Base-by-base conservation (phyloP, 208 protist genomes). In the Trypanosoma boissoni region DNA sequence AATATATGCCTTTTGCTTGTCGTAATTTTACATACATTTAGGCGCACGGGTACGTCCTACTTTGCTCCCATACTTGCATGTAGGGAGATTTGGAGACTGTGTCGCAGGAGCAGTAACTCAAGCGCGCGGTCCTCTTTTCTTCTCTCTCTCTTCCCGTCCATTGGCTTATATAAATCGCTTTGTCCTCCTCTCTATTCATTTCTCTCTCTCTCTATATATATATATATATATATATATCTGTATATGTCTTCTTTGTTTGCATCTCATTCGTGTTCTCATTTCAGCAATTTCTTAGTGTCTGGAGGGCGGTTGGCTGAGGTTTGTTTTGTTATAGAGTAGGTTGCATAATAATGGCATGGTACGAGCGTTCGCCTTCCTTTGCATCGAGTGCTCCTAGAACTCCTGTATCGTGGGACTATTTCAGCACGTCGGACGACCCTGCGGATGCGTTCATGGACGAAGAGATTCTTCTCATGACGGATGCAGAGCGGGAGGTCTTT, bases 401-500 rank as follows among this genome's bases (percentile, higher is more conserved):
- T 46, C 20, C 31, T 23, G 31, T 43, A 12, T n/a, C 53, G 3
- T 16, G 26, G 23, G 31, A 62, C 42, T 62, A 62, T 21, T 54
- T 53, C 18, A 14, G 12, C 16, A 16, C 43, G 12, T 23, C 7
- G 39, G 29, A 18, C n/a, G n/a, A n/a, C n/a, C n/a, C n/a, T 8
- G 9, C 3, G n/a, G 9, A 43, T 28, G 32, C 41, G 12, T 28
- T 53, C 21, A n/a, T 48, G 31, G 54, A 59, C 48, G 44, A 62
- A 26, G 57, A 62, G 12, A 62, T 62, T 44, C 9, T 52, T 12
- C 20, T 62, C 5, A 52, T 62, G 57, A 62, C 57, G 20, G 57
- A 62, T 23, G 57, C 43, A 32, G 57, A 62, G 31, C 51, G 53
- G 24, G 57, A 51, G 29, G 43, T 45, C 7, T 62, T 62, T 44